Conservation (phyloP, 192 early-diverging fungal genomes). For the Dimargaris verticillata region DNA sequence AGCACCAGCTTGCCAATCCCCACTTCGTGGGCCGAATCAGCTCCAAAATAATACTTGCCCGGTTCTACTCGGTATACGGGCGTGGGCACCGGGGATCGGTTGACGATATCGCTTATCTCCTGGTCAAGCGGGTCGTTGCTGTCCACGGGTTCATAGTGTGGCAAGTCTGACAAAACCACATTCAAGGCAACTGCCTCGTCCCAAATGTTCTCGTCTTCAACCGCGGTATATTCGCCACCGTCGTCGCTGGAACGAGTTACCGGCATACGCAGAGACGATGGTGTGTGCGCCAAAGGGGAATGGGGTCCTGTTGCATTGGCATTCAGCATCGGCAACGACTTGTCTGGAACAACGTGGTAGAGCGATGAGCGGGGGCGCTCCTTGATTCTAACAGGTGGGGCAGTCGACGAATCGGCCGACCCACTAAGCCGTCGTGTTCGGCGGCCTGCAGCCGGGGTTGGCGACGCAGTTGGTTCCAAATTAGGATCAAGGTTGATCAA, state of each 20-base stretch:
- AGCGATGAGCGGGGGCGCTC: background rate
- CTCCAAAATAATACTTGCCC: constrained; percentile 1
- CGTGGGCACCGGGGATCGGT: constrained; percentile 1
- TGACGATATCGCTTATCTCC: constrained; percentile 3
- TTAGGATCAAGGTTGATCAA: background rate
- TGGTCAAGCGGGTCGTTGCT: background rate
- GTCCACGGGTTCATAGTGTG: constrained; percentile 7
- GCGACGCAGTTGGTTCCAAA: background rate
- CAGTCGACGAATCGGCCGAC: background rate
- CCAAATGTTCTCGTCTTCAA: background rate
- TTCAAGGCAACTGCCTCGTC: background rate
- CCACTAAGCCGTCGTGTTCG: background rate
- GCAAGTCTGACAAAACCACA: background rate
- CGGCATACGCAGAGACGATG: background rate
- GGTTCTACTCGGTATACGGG: background rate
- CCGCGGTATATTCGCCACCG: background rate
- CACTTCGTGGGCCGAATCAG: background rate
- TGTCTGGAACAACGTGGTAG: background rate
- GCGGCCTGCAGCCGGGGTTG: background rate
- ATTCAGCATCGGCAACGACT: too few relatives aligned
- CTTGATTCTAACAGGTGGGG: background rate
- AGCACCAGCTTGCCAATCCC: constrained; percentile 1
- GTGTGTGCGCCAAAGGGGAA: too few relatives aligned
- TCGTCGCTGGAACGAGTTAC: background rate
- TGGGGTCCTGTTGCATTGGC: too few relatives aligned